Conservation (phyloP, 2,329 filamentous ascomycete species). For the Juglanconis oblonga region DNA sequence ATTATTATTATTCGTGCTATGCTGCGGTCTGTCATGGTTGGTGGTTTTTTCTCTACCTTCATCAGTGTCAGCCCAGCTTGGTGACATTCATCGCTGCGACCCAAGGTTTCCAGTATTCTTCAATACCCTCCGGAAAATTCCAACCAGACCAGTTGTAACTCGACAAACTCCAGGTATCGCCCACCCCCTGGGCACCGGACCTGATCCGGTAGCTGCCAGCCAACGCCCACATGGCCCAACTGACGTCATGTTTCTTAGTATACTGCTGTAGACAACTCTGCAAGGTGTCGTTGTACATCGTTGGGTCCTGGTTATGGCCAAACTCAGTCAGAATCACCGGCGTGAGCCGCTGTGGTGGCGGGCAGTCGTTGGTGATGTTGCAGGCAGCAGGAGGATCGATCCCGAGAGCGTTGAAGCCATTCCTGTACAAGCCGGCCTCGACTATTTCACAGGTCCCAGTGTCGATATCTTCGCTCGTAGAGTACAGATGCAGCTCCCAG, state of each 20-base stretch:
- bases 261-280: slow-evolving; percentile 44
- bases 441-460: slow-evolving; percentile 45
- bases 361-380: slow-evolving; percentile 36
- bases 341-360: slow-evolving; percentile 36
- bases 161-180: slow-evolving; percentile 47
- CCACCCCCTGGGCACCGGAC: slow-evolving; percentile 41
- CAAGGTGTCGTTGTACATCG: slow-evolving; percentile 41
- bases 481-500: slow-evolving; percentile 44
- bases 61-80: background rate
- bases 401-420: slow-evolving; percentile 46
- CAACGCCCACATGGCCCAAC: slow-evolving; percentile 49
- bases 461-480: slow-evolving; percentile 38
- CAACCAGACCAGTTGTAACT: slow-evolving; percentile 46
- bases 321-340: slow-evolving; percentile 48
- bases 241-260: slow-evolving; percentile 41
- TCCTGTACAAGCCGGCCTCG: slow-evolving; percentile 46
- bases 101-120: slow-evolving; percentile 51
- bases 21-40: too few relatives aligned
- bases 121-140: slow-evolving; percentile 41
- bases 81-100: slow-evolving; percentile 37
- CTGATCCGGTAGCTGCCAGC: slow-evolving; percentile 46
- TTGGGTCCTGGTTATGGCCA: slow-evolving; percentile 40
- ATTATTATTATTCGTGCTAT: too few relatives aligned
- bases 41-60: background rate
- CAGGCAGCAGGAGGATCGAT: slow-evolving; percentile 38